Evolutionary conservation across 805 yeast genomes (phyloP).

Genomic region (Candida maesae): DNA sequence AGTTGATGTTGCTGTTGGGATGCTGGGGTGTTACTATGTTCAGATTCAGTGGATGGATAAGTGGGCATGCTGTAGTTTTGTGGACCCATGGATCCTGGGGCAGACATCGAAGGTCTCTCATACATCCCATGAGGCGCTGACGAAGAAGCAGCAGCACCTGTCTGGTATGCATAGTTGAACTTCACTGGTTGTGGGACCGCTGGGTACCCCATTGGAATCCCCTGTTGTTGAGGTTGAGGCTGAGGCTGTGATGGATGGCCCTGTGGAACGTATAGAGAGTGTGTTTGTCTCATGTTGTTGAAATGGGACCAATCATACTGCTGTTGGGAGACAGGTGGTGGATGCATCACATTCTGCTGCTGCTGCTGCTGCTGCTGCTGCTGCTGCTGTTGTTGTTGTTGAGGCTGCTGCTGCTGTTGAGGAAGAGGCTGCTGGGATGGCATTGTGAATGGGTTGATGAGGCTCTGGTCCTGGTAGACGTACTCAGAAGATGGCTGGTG

Average conservation of each 20-base stretch:
- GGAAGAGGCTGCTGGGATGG: conserved; percentile 1
- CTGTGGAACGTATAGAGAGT: conserved; percentile 4
- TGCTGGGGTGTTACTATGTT: no score
- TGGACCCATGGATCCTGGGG: conserved; percentile 1
- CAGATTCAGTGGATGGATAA: neutral
- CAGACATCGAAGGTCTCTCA: conserved; percentile 1
- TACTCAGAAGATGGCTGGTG: neutral
- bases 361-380: neutral
- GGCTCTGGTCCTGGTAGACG: conserved; percentile 3
- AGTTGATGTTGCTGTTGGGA: no score
- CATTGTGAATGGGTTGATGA: conserved; percentile 1
- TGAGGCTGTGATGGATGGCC: no score
- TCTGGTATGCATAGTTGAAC: neutral
- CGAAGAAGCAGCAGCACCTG: neutral
- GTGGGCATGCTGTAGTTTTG: neutral
- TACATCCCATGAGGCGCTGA: conserved; percentile 1
- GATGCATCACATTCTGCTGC: neutral
- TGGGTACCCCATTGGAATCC: neutral
- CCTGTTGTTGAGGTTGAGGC: conserved; percentile 4
- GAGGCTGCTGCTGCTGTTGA: conserved; percentile 6
- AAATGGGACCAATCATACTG: conserved; percentile 6
- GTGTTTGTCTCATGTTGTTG: neutral
- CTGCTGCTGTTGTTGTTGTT: conserved; percentile 3
- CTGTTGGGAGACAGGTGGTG: neutral
- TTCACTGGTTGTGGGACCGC: neutral